phyloP scores from a whole-genome alignment of 1,284 basidiomycete genomes.

The Pseudozyma thailandica region DNA sequence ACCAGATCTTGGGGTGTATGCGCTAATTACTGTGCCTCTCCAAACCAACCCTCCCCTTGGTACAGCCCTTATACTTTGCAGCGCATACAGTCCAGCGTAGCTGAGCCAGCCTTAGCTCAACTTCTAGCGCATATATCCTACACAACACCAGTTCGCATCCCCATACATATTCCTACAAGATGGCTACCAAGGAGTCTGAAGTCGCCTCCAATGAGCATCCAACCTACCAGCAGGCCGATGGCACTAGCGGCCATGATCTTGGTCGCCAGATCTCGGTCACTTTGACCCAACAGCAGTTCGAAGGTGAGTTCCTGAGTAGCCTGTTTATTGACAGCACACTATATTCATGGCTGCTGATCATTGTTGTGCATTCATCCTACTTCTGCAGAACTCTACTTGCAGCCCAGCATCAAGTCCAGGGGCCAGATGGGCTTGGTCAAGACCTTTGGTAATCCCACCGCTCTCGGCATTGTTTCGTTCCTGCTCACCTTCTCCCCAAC shows the following conservation, averaged over 20 bases:
- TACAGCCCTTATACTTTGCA: background rate
- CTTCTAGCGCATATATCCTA: background rate
- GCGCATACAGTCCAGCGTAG: background rate
- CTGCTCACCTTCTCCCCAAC: slow-evolving; percentile 51
- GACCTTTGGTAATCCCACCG: slow-evolving; percentile 52
- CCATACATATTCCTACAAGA: slow-evolving; percentile 1
- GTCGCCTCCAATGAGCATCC: slow-evolving; percentile 38
- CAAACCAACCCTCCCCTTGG: background rate
- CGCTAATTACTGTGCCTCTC: background rate
- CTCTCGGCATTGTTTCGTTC: slow-evolving; percentile 55
- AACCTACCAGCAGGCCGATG: slow-evolving; percentile 33
- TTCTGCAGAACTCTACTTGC: slow-evolving; percentile 30
- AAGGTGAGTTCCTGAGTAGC: slow-evolving; percentile 25
- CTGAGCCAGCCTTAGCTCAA: background rate
- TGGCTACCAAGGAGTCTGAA: slow-evolving; percentile 44
- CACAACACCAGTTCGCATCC: background rate
- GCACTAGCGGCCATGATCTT: slow-evolving; percentile 35
- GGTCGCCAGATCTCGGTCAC: slow-evolving; percentile 54
- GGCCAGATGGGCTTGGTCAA: slow-evolving; percentile 44
- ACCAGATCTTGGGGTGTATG: background rate
- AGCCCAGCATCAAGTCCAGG: slow-evolving; percentile 38
- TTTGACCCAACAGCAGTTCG: slow-evolving; percentile 52
- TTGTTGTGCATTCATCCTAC: slow-evolving; percentile 9
- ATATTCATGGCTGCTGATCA: no score
- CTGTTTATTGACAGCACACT: no score